These are phyloP conservation scores for Coemansia umbellata DNA, from an alignment of 192 early-diverging fungal genomes.

Conservation along the genomic window DNA sequence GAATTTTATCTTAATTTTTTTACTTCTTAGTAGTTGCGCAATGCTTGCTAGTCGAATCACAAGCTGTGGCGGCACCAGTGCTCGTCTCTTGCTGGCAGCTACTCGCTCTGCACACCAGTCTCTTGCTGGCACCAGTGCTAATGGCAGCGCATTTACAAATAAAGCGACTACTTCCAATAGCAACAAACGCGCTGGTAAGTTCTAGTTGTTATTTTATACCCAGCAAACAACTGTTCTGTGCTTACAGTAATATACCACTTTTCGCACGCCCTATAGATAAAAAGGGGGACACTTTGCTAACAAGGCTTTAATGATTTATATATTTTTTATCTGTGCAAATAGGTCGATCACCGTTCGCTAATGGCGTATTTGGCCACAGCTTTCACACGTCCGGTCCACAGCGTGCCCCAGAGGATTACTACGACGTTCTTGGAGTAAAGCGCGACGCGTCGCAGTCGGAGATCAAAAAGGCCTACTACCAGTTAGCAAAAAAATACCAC, in stretches of 20 bases:
- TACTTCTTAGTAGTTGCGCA: too few relatives aligned
- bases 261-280: too few relatives aligned
- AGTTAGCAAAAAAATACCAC: constrained; percentile 94
- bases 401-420: constrained; percentile 67
- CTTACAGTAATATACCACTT: background rate
- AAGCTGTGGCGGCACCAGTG: background rate
- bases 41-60: constrained; percentile 1
- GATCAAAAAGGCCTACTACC: constrained; percentile 98
- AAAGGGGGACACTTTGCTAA: constrained; percentile 3
- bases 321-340: background rate
- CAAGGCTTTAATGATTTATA: background rate
- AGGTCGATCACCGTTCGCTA: background rate
- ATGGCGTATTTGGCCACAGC: background rate
- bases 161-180: too few relatives aligned
- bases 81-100: background rate
- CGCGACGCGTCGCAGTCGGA: constrained; percentile 76
- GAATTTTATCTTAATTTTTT: too few relatives aligned
- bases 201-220: background rate
- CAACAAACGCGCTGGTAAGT: too few relatives aligned
- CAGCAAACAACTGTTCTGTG: background rate
- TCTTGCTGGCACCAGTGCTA: background rate
- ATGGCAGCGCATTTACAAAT: background rate
- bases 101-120: background rate
- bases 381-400: constrained; percentile 27
- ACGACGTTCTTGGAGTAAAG: constrained; percentile 78